These are phyloP conservation scores for Cronartium ribicola DNA, from an alignment of 1,284 basidiomycete species.

Conservation along the genomic window DNA sequence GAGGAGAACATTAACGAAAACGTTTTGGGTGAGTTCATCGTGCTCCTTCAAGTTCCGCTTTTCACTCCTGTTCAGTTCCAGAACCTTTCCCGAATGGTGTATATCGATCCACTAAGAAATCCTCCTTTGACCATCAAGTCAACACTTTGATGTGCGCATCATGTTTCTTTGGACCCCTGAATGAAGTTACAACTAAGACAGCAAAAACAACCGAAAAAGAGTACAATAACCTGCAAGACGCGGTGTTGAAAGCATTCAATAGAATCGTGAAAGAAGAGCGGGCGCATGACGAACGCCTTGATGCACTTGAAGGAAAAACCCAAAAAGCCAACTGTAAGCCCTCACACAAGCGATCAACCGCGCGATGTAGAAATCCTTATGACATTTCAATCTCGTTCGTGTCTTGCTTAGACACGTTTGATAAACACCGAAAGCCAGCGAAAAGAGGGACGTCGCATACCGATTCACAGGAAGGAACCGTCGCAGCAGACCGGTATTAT, in stretches of 20 bases:
- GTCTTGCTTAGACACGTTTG: neutral
- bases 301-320: neutral
- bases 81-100: neutral
- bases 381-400: no score
- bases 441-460: conserved; percentile 2
- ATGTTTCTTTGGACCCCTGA: neutral
- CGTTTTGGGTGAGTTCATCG: conserved; percentile 2
- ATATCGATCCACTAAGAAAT: neutral
- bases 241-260: neutral
- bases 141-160: neutral
- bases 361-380: no score
- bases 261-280: conserved; percentile 7
- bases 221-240: neutral
- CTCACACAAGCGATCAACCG: neutral
- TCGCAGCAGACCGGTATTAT: conserved; percentile 7
- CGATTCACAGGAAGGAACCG: conserved; percentile 1
- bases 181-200: conserved; percentile 1
- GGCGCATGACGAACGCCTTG: conserved; percentile 5
- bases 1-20: conserved; percentile 6
- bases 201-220: conserved; percentile 5
- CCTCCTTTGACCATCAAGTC: neutral
- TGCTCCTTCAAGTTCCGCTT: neutral
- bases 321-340: conserved; percentile 12
- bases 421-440: conserved; percentile 5
- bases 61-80: neutral